Evolutionary conservation across 305 asterid species (phyloP).

Genomic region (Solanum chacoense): DNA sequence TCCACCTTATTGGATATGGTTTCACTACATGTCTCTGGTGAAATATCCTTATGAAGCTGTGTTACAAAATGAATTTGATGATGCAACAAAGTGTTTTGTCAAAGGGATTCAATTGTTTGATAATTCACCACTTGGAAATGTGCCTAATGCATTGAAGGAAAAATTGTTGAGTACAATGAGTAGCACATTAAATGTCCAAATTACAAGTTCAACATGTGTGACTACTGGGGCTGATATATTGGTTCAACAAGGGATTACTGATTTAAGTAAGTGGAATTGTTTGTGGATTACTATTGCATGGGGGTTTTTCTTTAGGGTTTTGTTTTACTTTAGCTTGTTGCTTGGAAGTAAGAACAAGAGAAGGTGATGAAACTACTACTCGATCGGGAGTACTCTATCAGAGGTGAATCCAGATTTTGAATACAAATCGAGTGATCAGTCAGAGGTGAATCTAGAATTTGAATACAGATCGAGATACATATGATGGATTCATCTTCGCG

Average conservation of each 20-base stretch:
- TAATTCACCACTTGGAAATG: conserved; percentile 21
- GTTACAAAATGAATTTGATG: conserved; percentile 25
- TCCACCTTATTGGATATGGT: conserved; percentile 82
- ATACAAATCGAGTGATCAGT: not conserved
- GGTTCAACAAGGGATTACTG: conserved; percentile 33
- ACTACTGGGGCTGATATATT: conserved; percentile 34
- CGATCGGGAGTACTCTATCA: not conserved
- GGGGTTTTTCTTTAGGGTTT: conserved; percentile 41
- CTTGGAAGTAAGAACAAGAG: conserved; percentile 42
- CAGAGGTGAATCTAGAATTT: not conserved
- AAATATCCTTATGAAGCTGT: conserved; percentile 58
- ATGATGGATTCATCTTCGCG: not conserved
- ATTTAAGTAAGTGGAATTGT: conserved; percentile 28
- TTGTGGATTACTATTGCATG: conserved; percentile 29
- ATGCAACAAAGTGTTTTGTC: conserved; percentile 27
- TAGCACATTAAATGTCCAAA: conserved; percentile 21
- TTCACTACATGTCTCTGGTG: conserved; percentile 62
- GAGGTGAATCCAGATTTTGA: not conserved
- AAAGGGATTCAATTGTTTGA: conserved; percentile 37
- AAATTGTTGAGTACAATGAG: conserved; percentile 26
- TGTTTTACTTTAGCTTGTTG: conserved; percentile 32
- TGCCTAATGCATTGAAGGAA: conserved; percentile 21
- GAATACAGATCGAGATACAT: not conserved
- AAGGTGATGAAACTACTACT: not conserved
- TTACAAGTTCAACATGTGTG: conserved; percentile 24